Percentiles rank a stretch among this genome's conserved stretches.
phyloP scores from a whole-genome alignment of 202 grass and related monocot species.

The Zizania palustris region DNA sequence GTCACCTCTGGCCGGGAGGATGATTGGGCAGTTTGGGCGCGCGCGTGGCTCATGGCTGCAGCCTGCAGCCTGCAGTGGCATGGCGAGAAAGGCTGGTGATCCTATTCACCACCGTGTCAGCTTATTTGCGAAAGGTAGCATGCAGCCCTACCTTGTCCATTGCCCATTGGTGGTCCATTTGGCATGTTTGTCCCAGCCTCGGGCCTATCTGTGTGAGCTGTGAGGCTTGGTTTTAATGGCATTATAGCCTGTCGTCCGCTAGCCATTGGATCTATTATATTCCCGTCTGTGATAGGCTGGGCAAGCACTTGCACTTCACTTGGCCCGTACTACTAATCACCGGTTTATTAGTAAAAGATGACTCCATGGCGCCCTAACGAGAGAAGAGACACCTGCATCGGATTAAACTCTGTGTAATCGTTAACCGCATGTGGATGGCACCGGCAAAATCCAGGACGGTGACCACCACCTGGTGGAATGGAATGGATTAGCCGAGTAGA shows the following conservation, averaged over 20 bases:
- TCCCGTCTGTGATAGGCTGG: neutral
- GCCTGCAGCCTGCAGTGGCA: neutral
- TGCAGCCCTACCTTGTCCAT: neutral
- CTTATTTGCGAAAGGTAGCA: neutral
- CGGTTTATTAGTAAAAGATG: neutral
- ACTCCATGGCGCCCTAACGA: neutral
- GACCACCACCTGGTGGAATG: neutral
- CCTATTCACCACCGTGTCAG: neutral
- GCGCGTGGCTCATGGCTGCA: neutral
- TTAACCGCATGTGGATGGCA: slow-evolving; percentile 30
- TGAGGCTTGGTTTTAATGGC: slow-evolving; percentile 39
- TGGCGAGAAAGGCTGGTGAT: neutral
- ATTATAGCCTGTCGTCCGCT: slow-evolving; percentile 26
- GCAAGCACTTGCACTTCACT: slow-evolving; percentile 36
- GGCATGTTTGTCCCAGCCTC: slow-evolving; percentile 20
- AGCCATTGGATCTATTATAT: slow-evolving; percentile 43
- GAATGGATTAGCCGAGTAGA: neutral
- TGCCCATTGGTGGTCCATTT: slow-evolving; percentile 38
- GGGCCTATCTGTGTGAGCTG: slow-evolving; percentile 42
- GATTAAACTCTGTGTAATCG: neutral
- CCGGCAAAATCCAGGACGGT: neutral
- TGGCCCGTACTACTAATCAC: slow-evolving; percentile 33
- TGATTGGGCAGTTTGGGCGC: neutral
- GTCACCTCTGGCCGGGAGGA: too few species aligned
- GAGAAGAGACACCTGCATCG: neutral